Evolutionary conservation across 169 alveolate species (phyloP), one percentile per base, ranked within the genome.

Genomic region (Plasmodium knowlesi): DNA sequence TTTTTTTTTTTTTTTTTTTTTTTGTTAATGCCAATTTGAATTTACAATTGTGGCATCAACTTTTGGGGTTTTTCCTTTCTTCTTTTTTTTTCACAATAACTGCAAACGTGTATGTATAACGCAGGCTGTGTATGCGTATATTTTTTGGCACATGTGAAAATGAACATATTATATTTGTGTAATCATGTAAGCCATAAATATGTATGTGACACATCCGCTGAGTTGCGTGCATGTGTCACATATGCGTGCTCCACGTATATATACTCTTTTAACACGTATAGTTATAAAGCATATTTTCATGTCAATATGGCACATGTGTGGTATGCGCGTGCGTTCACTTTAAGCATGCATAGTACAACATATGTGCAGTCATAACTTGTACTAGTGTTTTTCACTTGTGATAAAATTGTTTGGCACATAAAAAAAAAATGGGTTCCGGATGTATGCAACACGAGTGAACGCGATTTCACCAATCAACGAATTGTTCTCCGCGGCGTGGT

Each of bases 291-390:
- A 46, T 10, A 80, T 82, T 39, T 53, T 57, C 71, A 82, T 34
- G 41, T 82, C 37, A 57, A 82, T 82, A 54, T 57, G 19, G 71
- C 71, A 54, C 72, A 82, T 82, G 25, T 82, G 25, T n/a, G 41
- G 28, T 54, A 32, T 41, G 41, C 34, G 34, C 34, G 34, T 61
- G 34, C 16, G 76, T 61, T 22, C 34, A 61, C 76, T 6, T 61
- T 61, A 61, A 30, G 41, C 5, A 3, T 5, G 16, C 32, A 34
- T 81, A 81, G 54, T 22, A 37, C 22, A 12, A 28, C 53, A n/a
- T 78, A 41, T n/a, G 70, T 28, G 41, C 37, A 67, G n/a, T 67
- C 76, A 67, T 67, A 3, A 67, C 5, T 9, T 67, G 37, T 67
- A n/a, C 32, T 22, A n/a, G 32, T 25, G n/a, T 16, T 22, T 67